Evolutionary conservation across 192 early-diverging fungal genomes (phyloP).

Genomic region (Podila epicladia): DNA sequence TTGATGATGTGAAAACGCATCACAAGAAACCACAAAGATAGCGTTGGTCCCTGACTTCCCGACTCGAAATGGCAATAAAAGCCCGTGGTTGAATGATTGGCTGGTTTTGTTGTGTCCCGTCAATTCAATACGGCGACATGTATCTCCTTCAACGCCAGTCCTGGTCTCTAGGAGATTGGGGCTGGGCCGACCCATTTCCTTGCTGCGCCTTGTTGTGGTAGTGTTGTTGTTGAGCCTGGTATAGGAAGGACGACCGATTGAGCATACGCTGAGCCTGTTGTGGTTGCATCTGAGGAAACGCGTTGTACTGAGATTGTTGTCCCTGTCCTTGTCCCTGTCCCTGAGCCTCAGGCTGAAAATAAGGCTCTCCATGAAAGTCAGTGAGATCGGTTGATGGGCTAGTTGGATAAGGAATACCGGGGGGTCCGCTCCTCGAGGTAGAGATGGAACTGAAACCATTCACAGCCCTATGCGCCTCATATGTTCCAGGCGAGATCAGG

Average conservation of each 20-base stretch:
- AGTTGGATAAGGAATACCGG: slow-evolving; percentile 14
- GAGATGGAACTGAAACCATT: slow-evolving; percentile 23
- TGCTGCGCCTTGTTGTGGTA: no score
- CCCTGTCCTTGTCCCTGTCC: not conserved
- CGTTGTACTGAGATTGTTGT: slow-evolving; percentile 9
- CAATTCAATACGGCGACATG: not conserved
- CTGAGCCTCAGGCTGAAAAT: slow-evolving; percentile 18
- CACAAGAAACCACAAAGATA: no score
- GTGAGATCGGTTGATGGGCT: slow-evolving; percentile 17
- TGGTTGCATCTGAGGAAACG: slow-evolving; percentile 4
- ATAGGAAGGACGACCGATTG: not conserved
- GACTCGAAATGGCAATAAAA: no score
- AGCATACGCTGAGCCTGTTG: not conserved
- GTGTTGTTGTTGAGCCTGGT: slow-evolving; percentile 8
- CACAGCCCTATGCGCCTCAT: slow-evolving; percentile 14
- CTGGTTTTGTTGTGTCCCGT: not conserved
- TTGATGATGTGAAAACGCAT: no score
- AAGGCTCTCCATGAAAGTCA: slow-evolving; percentile 10
- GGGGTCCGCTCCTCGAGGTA: slow-evolving; percentile 6
- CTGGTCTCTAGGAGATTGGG: slow-evolving; percentile 4
- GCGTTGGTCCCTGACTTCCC: no score
- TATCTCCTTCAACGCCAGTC: slow-evolving; percentile 30
- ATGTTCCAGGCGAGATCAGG: slow-evolving; percentile 25
- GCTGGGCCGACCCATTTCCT: no score
- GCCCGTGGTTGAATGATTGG: no score